phyloP scores from a whole-genome alignment of 2,329 filamentous ascomycete species.

The Chaetomiaceae sp. region DNA sequence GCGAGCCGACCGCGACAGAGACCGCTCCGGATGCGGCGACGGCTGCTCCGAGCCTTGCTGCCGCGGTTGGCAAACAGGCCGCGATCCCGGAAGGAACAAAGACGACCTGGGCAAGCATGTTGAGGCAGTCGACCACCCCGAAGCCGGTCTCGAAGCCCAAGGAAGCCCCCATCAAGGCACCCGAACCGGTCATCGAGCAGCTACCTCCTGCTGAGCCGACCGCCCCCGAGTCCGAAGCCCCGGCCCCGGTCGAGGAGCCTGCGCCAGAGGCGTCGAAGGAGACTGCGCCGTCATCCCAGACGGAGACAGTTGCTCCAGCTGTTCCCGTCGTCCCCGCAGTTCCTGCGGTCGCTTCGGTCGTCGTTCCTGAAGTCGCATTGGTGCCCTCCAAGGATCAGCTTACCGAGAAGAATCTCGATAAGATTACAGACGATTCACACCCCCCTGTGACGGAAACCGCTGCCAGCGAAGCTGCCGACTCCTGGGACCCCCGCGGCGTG shows the following conservation, averaged over 20 bases:
- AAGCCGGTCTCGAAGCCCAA: slow-evolving; percentile 54
- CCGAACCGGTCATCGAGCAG: slow-evolving; percentile 40
- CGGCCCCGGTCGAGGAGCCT: slow-evolving; percentile 31
- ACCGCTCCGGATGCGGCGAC: slow-evolving; percentile 29
- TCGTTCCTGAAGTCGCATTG: slow-evolving; percentile 50
- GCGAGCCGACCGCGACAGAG: slow-evolving; percentile 32
- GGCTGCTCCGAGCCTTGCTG: slow-evolving; percentile 26
- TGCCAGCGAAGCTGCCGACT: slow-evolving; percentile 83
- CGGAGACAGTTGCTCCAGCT: slow-evolving; percentile 11
- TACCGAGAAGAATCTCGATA: slow-evolving; percentile 87
- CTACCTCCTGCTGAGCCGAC: slow-evolving; percentile 36
- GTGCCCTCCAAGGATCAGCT: slow-evolving; percentile 73
- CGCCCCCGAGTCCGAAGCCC: slow-evolving; percentile 36
- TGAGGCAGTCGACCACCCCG: slow-evolving; percentile 52
- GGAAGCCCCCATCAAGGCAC: slow-evolving; percentile 41
- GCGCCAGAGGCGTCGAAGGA: slow-evolving; percentile 31
- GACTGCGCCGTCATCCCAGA: slow-evolving; percentile 20
- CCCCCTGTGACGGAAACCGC: slow-evolving; percentile 74
- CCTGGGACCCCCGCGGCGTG: slow-evolving; percentile 64
- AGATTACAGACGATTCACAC: slow-evolving; percentile 74
- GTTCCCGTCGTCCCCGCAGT: slow-evolving; percentile 15
- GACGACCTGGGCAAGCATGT: slow-evolving; percentile 72
- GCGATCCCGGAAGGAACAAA: slow-evolving; percentile 18
- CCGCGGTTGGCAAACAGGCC: slow-evolving; percentile 32
- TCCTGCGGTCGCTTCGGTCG: slow-evolving; percentile 34